Conservation (phyloP, 2,329 filamentous ascomycete genomes). For the Alternaria brassicicola region DNA sequence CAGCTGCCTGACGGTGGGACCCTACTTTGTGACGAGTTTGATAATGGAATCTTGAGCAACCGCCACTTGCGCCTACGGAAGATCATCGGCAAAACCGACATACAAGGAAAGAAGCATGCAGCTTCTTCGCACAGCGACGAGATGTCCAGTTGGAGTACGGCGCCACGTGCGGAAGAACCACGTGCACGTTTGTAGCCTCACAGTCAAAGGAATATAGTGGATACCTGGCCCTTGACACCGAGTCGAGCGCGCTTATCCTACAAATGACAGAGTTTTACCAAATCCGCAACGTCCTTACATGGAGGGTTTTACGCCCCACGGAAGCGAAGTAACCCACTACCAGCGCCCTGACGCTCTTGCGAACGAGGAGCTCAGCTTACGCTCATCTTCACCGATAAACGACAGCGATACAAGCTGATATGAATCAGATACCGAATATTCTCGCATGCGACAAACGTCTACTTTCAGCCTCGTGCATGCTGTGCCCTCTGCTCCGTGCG, state of each 20-base stretch:
- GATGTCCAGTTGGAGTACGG: constrained; percentile 16
- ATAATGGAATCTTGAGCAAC: constrained; percentile 4
- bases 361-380: constrained; percentile 14
- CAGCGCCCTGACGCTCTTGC: neutral
- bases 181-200: constrained; percentile 4
- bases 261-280: constrained; percentile 15
- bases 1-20: neutral
- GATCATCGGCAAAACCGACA: constrained; percentile 3
- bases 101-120: constrained; percentile 3
- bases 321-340: constrained; percentile 2
- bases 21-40: neutral
- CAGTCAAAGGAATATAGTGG: constrained; percentile 7
- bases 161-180: constrained; percentile 18
- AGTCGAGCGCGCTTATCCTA: constrained; percentile 20
- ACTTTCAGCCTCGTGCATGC: constrained; percentile 15
- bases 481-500: constrained; percentile 5
- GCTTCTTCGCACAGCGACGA: constrained; percentile 4
- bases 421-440: constrained; percentile 10
- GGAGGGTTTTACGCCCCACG: constrained; percentile 2
- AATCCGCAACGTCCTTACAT: neutral
- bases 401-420: constrained; percentile 27
- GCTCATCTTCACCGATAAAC: constrained; percentile 21
- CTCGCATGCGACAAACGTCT: neutral
- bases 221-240: constrained; percentile 6
- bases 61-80: neutral